phyloP scores from a whole-genome alignment of 2,329 filamentous ascomycete genomes.

The Ceratocystis harringtonii region DNA sequence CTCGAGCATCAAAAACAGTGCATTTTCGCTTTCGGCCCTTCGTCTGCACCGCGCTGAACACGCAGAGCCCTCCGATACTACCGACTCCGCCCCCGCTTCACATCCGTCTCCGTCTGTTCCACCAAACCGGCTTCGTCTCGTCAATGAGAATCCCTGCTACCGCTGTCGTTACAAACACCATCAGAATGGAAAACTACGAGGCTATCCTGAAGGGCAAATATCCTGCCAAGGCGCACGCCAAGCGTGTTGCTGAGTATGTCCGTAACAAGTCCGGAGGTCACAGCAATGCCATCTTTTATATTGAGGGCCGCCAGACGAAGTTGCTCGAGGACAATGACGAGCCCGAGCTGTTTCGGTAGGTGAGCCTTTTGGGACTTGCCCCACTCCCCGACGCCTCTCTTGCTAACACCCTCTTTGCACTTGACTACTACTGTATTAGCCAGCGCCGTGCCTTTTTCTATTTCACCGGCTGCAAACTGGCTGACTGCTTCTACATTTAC shows the following conservation, averaged over 20 bases:
- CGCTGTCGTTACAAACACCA: not conserved
- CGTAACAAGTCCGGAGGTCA: slow-evolving; percentile 47
- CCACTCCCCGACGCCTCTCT: not conserved
- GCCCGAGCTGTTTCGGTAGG: slow-evolving; percentile 61
- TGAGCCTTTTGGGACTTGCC: not conserved
- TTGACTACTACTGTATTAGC: slow-evolving; percentile 28
- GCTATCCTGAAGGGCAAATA: slow-evolving; percentile 47
- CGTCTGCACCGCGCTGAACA: not conserved
- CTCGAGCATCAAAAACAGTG: no score
- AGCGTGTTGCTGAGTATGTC: slow-evolving; percentile 68
- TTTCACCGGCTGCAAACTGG: slow-evolving; percentile 65
- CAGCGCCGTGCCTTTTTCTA: slow-evolving; percentile 94
- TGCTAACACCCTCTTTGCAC: not conserved
- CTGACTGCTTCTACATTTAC: slow-evolving; percentile 70
- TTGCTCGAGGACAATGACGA: slow-evolving; percentile 85
- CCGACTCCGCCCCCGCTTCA: not conserved
- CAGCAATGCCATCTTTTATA: slow-evolving; percentile 59
- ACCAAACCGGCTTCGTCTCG: not conserved
- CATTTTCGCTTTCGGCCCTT: not conserved
- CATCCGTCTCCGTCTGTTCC: not conserved
- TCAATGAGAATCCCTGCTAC: slow-evolving; percentile 8
- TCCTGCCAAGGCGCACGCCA: slow-evolving; percentile 77
- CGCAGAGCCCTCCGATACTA: not conserved
- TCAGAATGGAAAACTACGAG: slow-evolving; percentile 23
- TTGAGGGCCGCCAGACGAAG: slow-evolving; percentile 69